Evolutionary conservation across 495 filamentous ascomycete species (phyloP), one percentile per base, ranked within the genome.

Genomic region (Xylaria intraflava): DNA sequence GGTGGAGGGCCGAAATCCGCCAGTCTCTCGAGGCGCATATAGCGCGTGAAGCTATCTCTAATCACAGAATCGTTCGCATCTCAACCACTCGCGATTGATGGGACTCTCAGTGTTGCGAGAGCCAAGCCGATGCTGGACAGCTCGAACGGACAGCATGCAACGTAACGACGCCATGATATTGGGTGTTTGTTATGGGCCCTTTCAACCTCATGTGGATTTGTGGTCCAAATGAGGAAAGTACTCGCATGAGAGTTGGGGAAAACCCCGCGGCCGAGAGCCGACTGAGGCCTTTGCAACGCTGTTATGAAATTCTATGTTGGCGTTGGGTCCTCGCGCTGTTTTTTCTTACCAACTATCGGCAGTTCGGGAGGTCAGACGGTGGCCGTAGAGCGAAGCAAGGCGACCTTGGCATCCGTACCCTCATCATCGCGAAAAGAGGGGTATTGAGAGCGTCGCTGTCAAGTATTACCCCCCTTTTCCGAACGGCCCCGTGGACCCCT

Each of bases 161-260:
- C 23, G 30, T 53, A 9, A 46, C 33, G 30, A 30, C 30, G 41
- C 38, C 51, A 46, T 53, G 51, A 46, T 53, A 31, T 53, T 27
- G 12, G 23, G n/a, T n/a, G n/a, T n/a, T n/a, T n/a, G n/a, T 29
- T 36, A 44, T 9, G 31, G 29, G 6, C 26, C 20, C 5, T 38
- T 39, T 11, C 11, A 8, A 38, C 31, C 42, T 53, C 42, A 46
- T 53, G 51, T 46, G 51, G 42, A 27, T 24, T 26, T 36, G 16
- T 22, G 22, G 47, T 39, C 51, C 44, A 2, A 27, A 47, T 42
- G 10, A 48, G 51, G 51, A 54, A 54, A 48, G 51, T 41, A 54
- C 33, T 41, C 35, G 20, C 17, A 12, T 47, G 26, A 19, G 38
- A 27, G 27, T 46, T 42, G 33, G 44, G 27, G 51, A 41, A 45